A percentile compares a stretch with the other conserved stretches of the same genome.
These are phyloP conservation scores for Juglanconis sp. DNA, from an alignment of 2,329 filamentous ascomycete species.

Conservation along the genomic window DNA sequence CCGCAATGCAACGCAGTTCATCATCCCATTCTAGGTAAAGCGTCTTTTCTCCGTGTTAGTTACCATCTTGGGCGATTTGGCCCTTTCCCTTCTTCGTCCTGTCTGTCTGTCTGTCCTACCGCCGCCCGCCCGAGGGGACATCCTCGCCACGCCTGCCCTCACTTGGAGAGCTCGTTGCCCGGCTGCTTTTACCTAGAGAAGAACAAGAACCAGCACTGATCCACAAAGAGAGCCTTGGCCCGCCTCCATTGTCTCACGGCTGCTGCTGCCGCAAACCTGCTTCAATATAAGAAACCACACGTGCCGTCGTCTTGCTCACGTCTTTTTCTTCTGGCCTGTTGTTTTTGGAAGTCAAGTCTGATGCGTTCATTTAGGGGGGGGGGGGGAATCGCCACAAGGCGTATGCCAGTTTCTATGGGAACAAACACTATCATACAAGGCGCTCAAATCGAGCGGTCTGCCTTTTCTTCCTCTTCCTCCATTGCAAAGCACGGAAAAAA, in stretches of 20 bases:
- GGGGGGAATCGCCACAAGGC: background rate
- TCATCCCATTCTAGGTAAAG: conserved; percentile 16
- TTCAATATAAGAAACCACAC: background rate
- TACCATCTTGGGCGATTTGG: conserved; percentile 15
- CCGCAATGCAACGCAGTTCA: background rate
- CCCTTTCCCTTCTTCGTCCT: background rate
- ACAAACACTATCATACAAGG: background rate
- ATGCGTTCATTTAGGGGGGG: conserved; percentile 2
- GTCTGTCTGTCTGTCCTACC: background rate
- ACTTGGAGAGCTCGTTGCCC: background rate
- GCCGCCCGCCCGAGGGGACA: background rate
- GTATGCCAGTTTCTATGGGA: conserved; percentile 1
- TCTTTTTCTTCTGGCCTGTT: background rate
- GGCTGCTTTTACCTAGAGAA: background rate
- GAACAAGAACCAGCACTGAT: background rate
- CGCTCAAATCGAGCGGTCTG: background rate
- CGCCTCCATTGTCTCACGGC: background rate
- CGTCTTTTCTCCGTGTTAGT: conserved; percentile 16
- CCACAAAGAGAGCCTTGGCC: background rate
- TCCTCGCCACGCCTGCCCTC: background rate
- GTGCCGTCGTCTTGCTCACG: background rate
- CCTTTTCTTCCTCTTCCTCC: background rate
- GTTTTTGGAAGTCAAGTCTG: background rate
- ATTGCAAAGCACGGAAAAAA: background rate
- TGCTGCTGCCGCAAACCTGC: conserved; percentile 1